Base-by-base conservation (phyloP, 2,329 filamentous ascomycete species). In the Colletotrichum graminicola region DNA sequence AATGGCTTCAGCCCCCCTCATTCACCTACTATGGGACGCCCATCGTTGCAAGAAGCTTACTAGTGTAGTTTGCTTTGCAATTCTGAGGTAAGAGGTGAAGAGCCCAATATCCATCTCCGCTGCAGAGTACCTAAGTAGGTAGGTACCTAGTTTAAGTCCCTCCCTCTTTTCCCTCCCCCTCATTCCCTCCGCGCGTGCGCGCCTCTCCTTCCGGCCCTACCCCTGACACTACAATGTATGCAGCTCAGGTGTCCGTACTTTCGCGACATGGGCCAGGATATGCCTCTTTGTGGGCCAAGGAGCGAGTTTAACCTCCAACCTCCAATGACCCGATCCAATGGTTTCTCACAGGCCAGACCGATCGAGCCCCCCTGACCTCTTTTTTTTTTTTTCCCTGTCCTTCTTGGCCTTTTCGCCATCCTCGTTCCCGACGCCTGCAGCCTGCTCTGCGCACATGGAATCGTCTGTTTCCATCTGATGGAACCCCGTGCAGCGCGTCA, bases 251-350 rank as follows among this genome's bases (percentile, higher is more conserved):
- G n/a, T 51, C 26, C 47, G 14, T 49, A 49, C 21, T 36, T 43
- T 16, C 18, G 63, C 68, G 59, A 66, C 45, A 54, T 68, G 65
- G 45, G 51, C 68, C 45, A 65, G 65, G 59, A 64, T 63, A 14
- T 32, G 52, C 43, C 45, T 49, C 43, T 12, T 41, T 67, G 39
- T 45, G 36, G 57, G n/a, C 52, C 45, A 32, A 54, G 59, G 65
- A 54, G 18, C 23, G 21, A 62, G 55, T 71, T 68, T 64, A 71
- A 64, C 68, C 65, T 71, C 59, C 52, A 71, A 64, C 68, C 65
- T 71, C 59, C 52, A 71, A 71, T 68, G 65, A 63, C 47, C 68
- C 65, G 59, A 71, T 63, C 59, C 68, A 71, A 71, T 71, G 59
- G 54, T 60, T 68, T 60, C 47, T 23, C 68, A 47, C 54, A 54